Evolutionary conservation across 2,329 filamentous ascomycete genomes (phyloP), one percentile per base, ranked within the genome.

Genomic region (Tricladium varicosporioides): DNA sequence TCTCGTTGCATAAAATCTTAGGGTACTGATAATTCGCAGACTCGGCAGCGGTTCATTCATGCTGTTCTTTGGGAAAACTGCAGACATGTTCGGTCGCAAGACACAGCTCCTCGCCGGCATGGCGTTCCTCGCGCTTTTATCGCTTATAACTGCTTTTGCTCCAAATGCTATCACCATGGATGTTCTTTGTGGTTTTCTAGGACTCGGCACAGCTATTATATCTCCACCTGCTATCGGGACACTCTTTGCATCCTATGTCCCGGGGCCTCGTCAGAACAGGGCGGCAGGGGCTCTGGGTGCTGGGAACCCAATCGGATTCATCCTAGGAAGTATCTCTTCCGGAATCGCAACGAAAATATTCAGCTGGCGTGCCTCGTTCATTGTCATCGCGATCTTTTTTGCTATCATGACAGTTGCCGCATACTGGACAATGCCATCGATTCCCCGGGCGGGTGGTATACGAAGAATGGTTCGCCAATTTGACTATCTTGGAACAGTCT

Each of bases 41-140:
- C 75, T 89, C 14, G 81, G 81, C 1, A 82, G 82, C 36, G 85
- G 85, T 5, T 79, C 85, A 0, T 83, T 89, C 63, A 77, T 89
- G 60, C 76, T 89, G 8, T 81, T 85, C 63, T 86, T 89, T 58
- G 86, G 85, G 42, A 82, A 82, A 62, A 72, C 87, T 5, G 84
- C 85, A 1, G 86, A 89, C 66, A 74, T 87, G 46, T 83, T 88
- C 48, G 86, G 85, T n/a, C 78, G 85, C 33, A 84, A 83, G 62
- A 63, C 72, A 0, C 76, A 88, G 67, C 84, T 88, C 65, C 76
- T 87, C 15, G 70, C 72, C 9, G 85, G 83, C 47, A 79, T 88
- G 74, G 77, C 77, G 14, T 75, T 81, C 16, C 87, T 86, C 67
- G 77, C 80, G 2, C 70, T 83, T 19, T 79, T 84, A 59, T 73